A percentile compares a stretch with the other conserved stretches of the same genome.
Conservation (phyloP, 805 yeast species). For the Kodamaea jinghongensis region DNA sequence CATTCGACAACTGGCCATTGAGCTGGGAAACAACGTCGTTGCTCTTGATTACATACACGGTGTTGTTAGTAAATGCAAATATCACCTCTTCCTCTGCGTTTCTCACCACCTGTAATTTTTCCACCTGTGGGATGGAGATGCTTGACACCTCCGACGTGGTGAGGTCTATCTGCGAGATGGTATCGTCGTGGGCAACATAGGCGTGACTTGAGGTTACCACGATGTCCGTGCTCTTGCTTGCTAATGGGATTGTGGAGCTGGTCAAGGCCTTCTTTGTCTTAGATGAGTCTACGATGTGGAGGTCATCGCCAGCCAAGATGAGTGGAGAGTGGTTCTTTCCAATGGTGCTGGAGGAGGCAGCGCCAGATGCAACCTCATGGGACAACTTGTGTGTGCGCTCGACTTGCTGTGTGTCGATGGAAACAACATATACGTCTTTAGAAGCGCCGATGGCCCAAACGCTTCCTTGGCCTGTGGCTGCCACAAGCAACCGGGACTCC, state of each 20-base stretch:
- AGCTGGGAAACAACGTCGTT: slow-evolving; percentile 1
- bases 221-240: not conserved
- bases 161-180: slow-evolving; percentile 1
- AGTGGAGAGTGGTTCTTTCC: slow-evolving; percentile 13
- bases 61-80: slow-evolving; percentile 28
- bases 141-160: not conserved
- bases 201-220: not conserved
- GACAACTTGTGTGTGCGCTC: slow-evolving; percentile 18
- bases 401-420: slow-evolving; percentile 27
- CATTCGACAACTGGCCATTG: slow-evolving; percentile 17
- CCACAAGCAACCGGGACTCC: not conserved
- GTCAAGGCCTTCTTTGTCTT: slow-evolving; percentile 14
- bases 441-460: slow-evolving; percentile 24
- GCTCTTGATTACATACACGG: slow-evolving; percentile 27
- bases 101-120: slow-evolving; percentile 23
- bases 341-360: slow-evolving; percentile 7
- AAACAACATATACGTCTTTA: slow-evolving; percentile 17
- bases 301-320: slow-evolving; percentile 16
- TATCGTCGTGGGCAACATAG: not conserved
- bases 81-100: slow-evolving; percentile 17
- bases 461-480: slow-evolving; percentile 8
- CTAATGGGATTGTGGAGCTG: not conserved
- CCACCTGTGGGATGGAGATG: slow-evolving; percentile 19
- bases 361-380: slow-evolving; percentile 17
- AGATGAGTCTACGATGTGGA: slow-evolving; percentile 28